A percentile compares a stretch with the other conserved stretches of the same genome.
Evolutionary conservation across 164 flowering plant genomes (phyloP).

Genomic region (Santalum album): DNA sequence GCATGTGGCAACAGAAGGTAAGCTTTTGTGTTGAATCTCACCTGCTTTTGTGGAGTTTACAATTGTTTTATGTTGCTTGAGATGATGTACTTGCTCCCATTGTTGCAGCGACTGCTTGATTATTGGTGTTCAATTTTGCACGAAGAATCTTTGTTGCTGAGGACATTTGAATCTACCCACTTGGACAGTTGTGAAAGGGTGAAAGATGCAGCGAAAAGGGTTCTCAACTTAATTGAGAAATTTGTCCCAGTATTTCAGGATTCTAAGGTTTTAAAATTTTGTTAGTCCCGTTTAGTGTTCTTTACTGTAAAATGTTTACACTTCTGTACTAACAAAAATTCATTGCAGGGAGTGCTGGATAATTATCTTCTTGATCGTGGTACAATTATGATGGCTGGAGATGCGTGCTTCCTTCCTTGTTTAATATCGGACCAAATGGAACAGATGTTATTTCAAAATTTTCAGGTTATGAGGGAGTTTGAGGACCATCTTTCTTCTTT

Average conservation of each 20-base stretch:
- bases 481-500: conserved; percentile 31
- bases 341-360: conserved; percentile 58
- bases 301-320: not conserved
- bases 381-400: conserved; percentile 18
- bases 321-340: not conserved
- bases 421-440: conserved; percentile 52
- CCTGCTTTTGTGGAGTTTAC: not conserved
- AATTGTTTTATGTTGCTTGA: not conserved
- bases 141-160: conserved; percentile 54
- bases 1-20: conserved; percentile 95
- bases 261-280: conserved; percentile 50
- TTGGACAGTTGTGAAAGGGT: conserved; percentile 37
- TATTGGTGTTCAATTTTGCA: conserved; percentile 31
- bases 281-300: not conserved
- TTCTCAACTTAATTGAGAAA: conserved; percentile 38
- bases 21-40: conserved; percentile 2
- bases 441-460: conserved; percentile 38
- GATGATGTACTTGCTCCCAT: no score
- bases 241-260: conserved; percentile 35
- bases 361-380: conserved; percentile 38
- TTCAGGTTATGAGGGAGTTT: conserved; percentile 39
- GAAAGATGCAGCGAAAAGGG: conserved; percentile 23
- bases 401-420: conserved; percentile 19
- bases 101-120: conserved; percentile 68
- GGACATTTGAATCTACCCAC: conserved; percentile 43